Evolutionary conservation across 371 early-diverging fungal species (phyloP).

Genomic region (Mucor plumbeus): DNA sequence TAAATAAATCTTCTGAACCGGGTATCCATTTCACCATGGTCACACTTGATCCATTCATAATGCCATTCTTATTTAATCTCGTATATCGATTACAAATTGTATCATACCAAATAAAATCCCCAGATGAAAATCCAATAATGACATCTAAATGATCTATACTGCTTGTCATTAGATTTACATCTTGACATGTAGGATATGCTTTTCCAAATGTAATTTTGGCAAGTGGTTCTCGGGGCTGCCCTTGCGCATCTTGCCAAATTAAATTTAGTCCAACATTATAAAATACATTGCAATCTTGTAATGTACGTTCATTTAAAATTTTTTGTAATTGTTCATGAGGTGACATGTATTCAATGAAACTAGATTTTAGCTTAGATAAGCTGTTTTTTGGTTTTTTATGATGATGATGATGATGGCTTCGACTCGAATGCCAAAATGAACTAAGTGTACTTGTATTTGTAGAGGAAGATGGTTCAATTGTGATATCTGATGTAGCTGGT

Average conservation of each 20-base stretch:
- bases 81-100: constrained; percentile 72
- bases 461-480: constrained; percentile 13
- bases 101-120: constrained; percentile 86
- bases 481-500: not conserved
- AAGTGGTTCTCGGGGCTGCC: constrained; percentile 43
- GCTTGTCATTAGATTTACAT: constrained; percentile 75
- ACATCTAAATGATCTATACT: constrained; percentile 70
- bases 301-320: not conserved
- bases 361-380: constrained; percentile 58
- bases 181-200: constrained; percentile 81
- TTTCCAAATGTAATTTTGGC: constrained; percentile 2
- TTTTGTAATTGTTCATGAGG: constrained; percentile 62
- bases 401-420: constrained; percentile 11
- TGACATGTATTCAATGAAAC: constrained; percentile 74
- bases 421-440: constrained; percentile 8
- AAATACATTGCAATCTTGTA: not conserved
- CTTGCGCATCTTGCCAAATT: constrained; percentile 66
- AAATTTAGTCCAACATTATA: constrained; percentile 73
- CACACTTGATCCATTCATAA: constrained; percentile 68
- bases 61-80: constrained; percentile 46
- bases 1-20: constrained; percentile 80
- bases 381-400: constrained; percentile 54
- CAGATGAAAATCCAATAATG: constrained; percentile 83
- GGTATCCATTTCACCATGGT: constrained; percentile 90
- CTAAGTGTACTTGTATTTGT: constrained; percentile 10